Evolutionary conservation across 208 protist genomes (phyloP).

Genomic region (Acanthamoeba castellanii): DNA sequence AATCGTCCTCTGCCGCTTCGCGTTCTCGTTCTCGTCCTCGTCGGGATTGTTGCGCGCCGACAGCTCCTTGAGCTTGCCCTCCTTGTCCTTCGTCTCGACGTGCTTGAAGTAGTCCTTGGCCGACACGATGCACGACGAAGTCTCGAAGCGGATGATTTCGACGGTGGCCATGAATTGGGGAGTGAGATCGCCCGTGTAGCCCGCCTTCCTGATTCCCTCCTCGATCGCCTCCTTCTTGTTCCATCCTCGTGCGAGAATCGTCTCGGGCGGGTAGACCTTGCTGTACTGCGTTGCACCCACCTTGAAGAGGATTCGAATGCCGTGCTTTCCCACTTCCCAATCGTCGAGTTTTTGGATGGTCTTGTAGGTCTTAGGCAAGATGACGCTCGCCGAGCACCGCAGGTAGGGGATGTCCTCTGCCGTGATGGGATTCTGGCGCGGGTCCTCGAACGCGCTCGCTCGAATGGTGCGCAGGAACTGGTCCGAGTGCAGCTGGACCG

Average conservation of each 20-base stretch:
- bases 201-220: background rate
- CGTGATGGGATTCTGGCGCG: constrained; percentile 39
- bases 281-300: background rate
- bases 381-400: constrained; percentile 3
- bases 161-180: constrained; percentile 45
- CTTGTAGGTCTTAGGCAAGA: constrained; percentile 50
- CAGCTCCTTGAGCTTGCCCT: background rate
- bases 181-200: constrained; percentile 52
- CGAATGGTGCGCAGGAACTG: constrained; percentile 57
- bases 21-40: background rate
- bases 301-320: constrained; percentile 56
- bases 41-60: background rate
- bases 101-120: constrained; percentile 69
- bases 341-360: constrained; percentile 54
- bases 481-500: constrained; percentile 55
- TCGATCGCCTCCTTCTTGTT: constrained; percentile 37
- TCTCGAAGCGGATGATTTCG: constrained; percentile 64
- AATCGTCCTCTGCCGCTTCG: constrained; percentile 16
- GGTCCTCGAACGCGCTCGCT: constrained; percentile 28
- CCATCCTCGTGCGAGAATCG: constrained; percentile 25
- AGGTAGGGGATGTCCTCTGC: constrained; percentile 65
- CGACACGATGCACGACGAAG: constrained; percentile 53
- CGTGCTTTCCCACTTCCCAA: constrained; percentile 54
- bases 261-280: constrained; percentile 62
- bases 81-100: background rate